Conservation (phyloP, 75 land plant species). For the Adiantum capillusveneris region DNA sequence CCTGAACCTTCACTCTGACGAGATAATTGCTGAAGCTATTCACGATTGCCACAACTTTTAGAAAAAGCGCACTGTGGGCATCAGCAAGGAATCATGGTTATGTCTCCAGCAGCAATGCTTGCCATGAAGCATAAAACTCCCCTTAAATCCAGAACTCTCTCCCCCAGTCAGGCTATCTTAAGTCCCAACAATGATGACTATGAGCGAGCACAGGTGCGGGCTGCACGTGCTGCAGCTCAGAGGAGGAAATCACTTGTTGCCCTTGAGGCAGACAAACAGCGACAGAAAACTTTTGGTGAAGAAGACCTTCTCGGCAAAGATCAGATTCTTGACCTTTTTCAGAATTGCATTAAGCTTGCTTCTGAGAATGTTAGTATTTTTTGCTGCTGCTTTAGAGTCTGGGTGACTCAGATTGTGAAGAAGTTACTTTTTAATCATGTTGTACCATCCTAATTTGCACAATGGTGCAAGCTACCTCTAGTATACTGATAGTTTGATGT, state of each 20-base stretch:
- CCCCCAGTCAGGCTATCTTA: conserved; percentile 29
- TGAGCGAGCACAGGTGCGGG: conserved; percentile 80
- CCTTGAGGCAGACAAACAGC: conserved; percentile 3
- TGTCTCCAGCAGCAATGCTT: too few relatives aligned
- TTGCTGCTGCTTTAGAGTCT: neutral
- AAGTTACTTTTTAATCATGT: too few relatives aligned
- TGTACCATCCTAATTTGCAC: too few relatives aligned
- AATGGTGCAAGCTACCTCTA: too few relatives aligned
- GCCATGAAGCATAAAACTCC: conserved; percentile 1
- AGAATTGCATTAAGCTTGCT: conserved; percentile 89
- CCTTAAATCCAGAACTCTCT: neutral
- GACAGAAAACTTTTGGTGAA: neutral
- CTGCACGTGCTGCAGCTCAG: conserved; percentile 56
- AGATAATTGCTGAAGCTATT: too few relatives aligned
- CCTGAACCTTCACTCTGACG: too few relatives aligned
- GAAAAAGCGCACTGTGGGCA: too few relatives aligned
- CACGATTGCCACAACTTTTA: too few relatives aligned
- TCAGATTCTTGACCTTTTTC: conserved; percentile 70
- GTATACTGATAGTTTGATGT: too few relatives aligned
- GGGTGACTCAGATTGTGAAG: too few relatives aligned
- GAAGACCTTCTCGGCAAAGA: conserved; percentile 36
- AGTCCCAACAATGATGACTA: conserved; percentile 81
- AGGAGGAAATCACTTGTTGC: conserved; percentile 37
- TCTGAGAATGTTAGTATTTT: conserved; percentile 60
- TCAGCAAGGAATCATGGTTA: too few relatives aligned